Evolutionary conservation across 2,329 filamentous ascomycete genomes (phyloP).

Genomic region (Aspergillus unguis): DNA sequence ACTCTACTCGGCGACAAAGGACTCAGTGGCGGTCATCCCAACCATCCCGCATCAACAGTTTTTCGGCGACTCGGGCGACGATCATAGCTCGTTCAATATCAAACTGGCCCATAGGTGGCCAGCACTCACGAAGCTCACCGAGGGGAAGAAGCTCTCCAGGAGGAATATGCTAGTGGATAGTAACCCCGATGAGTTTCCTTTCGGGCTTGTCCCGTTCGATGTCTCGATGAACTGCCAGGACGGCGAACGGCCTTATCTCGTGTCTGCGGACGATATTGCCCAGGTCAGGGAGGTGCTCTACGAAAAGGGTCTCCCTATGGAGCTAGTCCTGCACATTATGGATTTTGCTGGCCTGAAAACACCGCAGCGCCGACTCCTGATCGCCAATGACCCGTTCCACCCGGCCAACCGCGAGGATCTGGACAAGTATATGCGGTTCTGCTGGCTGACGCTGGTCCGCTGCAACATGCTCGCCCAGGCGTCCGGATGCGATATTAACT

Average conservation of each 20-base stretch:
- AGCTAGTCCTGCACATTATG: neutral
- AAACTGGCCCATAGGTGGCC: neutral
- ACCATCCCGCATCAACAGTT: slow-evolving; percentile 1
- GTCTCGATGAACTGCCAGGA: neutral
- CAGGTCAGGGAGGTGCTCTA: neutral
- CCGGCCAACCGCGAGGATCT: neutral
- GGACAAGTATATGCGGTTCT: neutral
- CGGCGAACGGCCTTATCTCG: neutral
- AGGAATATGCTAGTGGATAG: neutral
- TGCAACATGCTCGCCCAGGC: slow-evolving; percentile 4
- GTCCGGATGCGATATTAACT: neutral
- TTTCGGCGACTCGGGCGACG: neutral
- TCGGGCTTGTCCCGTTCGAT: neutral
- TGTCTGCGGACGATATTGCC: neutral
- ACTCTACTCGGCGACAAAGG: neutral
- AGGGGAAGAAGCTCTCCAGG: neutral
- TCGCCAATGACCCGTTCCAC: slow-evolving; percentile 5
- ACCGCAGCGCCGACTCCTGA: neutral
- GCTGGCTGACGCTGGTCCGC: slow-evolving; percentile 2
- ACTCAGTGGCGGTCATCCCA: neutral
- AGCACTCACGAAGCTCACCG: neutral
- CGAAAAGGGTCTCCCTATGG: neutral
- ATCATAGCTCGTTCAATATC: neutral
- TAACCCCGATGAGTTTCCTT: neutral
- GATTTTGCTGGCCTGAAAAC: neutral